Base-by-base conservation (phyloP, 1,284 basidiomycete species). In the Sphagnurus paluster region DNA sequence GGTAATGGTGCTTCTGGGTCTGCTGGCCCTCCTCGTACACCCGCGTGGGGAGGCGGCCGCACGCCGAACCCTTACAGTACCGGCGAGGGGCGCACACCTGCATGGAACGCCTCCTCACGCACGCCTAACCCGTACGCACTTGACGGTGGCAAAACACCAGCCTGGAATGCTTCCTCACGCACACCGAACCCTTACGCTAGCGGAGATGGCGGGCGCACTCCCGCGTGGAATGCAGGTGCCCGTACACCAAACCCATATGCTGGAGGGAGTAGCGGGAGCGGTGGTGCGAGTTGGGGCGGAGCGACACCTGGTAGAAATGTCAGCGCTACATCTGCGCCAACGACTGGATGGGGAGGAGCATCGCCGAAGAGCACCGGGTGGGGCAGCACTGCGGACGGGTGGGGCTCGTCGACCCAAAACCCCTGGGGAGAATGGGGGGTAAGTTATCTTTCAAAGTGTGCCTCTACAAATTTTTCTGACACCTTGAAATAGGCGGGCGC, bases 61-160 rank as follows among this genome's bases (percentile, higher is more conserved):
- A 89, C 86, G 14, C 84, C 87, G 1, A 90, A 87, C 58, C 84
- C 86, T 4, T 83, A 83, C 55, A n/a, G n/a, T n/a, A 72, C 63
- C 8, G 61, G 68, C 14, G 75, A 74, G 32, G 71, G 72, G 10
- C 70, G 71, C 43, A 83, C 82, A 5, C 83, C 82, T 1, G 77
- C 76, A 4, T 84, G 80, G 80, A 77, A 72, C 49, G 67, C 75
- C 5, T 70, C 74, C 3, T 76, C 77, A 5, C 70, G 76, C 41
- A 90, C 87, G 13, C 87, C 87, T 3, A 90, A 90, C 64, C 86
- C 87, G 0, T 87, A 88, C 55, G 77, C 73, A 32, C 26, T 38
- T 9, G 74, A 70, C 10, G 71, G 75, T 29, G 68, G 74, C 13
- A 71, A 72, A 53, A 82, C 82, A 3, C 81, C 82, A 1, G 78